Evolutionary conservation across 2,329 filamentous ascomycete genomes (phyloP).

Genomic region (Nannizziopsis barbatae): DNA sequence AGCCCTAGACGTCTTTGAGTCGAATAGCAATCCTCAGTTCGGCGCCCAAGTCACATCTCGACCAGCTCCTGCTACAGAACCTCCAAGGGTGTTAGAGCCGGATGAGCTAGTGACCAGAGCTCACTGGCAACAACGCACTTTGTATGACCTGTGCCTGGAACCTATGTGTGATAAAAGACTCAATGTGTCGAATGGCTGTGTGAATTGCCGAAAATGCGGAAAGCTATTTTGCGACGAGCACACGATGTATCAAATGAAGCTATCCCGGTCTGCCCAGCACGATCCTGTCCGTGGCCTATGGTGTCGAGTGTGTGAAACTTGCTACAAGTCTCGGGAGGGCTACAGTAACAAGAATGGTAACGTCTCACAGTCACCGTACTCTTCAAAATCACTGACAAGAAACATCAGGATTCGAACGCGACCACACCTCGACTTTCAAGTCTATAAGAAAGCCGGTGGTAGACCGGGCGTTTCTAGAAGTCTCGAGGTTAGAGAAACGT

Average conservation of each 20-base stretch:
- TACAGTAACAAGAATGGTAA: conserved; percentile 75
- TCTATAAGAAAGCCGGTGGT: conserved; percentile 63
- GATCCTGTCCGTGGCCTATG: conserved; percentile 84
- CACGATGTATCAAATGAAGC: conserved; percentile 99
- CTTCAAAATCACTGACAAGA: not conserved
- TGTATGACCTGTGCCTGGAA: conserved; percentile 73
- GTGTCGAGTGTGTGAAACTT: conserved; percentile 97
- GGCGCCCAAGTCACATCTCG: conserved; percentile 28
- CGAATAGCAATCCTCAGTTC: conserved; percentile 57
- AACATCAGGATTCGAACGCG: conserved; percentile 47
- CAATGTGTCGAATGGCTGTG: conserved; percentile 65
- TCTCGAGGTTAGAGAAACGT: conserved; percentile 81
- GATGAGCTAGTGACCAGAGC: conserved; percentile 78
- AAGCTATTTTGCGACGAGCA: conserved; percentile 92
- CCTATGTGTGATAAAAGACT: conserved; percentile 72
- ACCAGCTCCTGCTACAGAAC: conserved; percentile 22
- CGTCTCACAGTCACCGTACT: not conserved
- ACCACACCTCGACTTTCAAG: conserved; percentile 62
- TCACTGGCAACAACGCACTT: conserved; percentile 75
- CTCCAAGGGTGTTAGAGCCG: conserved; percentile 50
- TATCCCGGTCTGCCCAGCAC: conserved; percentile 77
- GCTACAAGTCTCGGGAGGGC: conserved; percentile 89
- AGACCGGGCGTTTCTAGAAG: conserved; percentile 75
- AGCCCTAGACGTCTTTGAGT: conserved; percentile 85
- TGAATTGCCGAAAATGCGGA: conserved; percentile 91